Evolutionary conservation across 495 filamentous ascomycete species (phyloP), one percentile per base, ranked within the genome.

Genomic region (Penicillium argentinense): DNA sequence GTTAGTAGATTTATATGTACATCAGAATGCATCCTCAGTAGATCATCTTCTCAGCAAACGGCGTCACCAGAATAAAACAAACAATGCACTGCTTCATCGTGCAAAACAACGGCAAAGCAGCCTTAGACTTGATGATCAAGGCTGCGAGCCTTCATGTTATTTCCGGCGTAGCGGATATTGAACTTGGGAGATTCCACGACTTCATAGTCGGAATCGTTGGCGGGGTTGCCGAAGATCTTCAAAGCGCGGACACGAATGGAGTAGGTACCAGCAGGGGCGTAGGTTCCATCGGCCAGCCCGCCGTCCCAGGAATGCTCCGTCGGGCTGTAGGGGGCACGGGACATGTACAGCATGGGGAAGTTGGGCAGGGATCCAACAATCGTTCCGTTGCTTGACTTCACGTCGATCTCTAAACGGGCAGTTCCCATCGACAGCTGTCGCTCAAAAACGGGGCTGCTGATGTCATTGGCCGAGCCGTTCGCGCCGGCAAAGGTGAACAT

Each of bases 261-360:
- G 52, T 67, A 64, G 33, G 55, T 53, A 1, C 64, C 64, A n/a
- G 52, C 43, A 2, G 56, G 52, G n/a, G 56, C 60, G 44, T 59
- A 60, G 4, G 53, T 53, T 1, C 64, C 62, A 34, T 63, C 52
- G 2, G 53, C 54, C 21, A 67, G 23, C 42, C 53, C 25, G 6
- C 62, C 64, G 5, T 41, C 36, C 54, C 51, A 61, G 5, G 34
- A 39, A 30, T 9, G 39, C 39, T 14, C 42, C 32, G 16, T n/a
- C 2, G 39, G 13, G 8, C 51, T 46, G 26, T 28, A 32, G 5
- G 18, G 25, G 18, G 12, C 3, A 14, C 6, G 11, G 22, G 14
- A 17, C 17, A 14, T 27, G 4, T 9, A 37, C 18, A 43, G 9
- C 6, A 25, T 32, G 9, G 37, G 8, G 14, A 17, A 9, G 18